Conservation (phyloP, 805 yeast genomes). For the Candida sphagnicola region DNA sequence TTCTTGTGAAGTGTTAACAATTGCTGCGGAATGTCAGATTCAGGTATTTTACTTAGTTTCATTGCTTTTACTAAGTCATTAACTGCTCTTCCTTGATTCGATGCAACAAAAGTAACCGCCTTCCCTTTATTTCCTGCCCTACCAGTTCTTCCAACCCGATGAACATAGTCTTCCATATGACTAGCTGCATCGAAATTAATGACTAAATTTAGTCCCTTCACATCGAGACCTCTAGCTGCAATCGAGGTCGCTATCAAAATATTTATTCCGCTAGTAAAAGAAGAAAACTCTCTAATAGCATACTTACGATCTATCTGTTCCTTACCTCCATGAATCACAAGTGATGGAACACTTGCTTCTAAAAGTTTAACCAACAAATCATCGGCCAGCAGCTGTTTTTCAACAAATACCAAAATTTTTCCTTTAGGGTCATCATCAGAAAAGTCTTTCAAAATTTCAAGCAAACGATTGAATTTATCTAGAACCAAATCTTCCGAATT, state of each 20-base stretch:
- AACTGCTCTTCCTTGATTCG: constrained; percentile 59
- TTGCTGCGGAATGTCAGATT: constrained; percentile 45
- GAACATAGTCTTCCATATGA: constrained; percentile 93
- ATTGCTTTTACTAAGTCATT: constrained; percentile 69
- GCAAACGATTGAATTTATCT: constrained; percentile 50
- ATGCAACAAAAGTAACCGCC: constrained; percentile 57
- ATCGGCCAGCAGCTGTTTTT: constrained; percentile 87
- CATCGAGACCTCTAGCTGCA: constrained; percentile 93
- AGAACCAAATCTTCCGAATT: constrained; percentile 39
- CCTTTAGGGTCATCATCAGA: constrained; percentile 26
- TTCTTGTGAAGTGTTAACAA: constrained; percentile 46
- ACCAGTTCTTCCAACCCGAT: constrained; percentile 94
- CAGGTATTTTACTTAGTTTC: constrained; percentile 46
- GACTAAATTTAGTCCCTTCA: constrained; percentile 77
- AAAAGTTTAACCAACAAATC: constrained; percentile 51
- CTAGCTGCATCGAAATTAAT: constrained; percentile 71
- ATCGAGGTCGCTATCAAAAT: constrained; percentile 88
- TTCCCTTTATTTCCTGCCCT: constrained; percentile 78
- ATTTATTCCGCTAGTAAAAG: constrained; percentile 49
- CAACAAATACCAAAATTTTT: constrained; percentile 78
- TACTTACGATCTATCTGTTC: constrained; percentile 78
- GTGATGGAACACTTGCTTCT: constrained; percentile 52
- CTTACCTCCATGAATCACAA: constrained; percentile 88
- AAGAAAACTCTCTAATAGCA: constrained; percentile 64
- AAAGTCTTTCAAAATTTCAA: constrained; percentile 52